A percentile compares a stretch with the other conserved stretches of the same genome.
Evolutionary conservation across 2,329 filamentous ascomycete species (phyloP).

Genomic region (Chrysoporthe austroafricana): DNA sequence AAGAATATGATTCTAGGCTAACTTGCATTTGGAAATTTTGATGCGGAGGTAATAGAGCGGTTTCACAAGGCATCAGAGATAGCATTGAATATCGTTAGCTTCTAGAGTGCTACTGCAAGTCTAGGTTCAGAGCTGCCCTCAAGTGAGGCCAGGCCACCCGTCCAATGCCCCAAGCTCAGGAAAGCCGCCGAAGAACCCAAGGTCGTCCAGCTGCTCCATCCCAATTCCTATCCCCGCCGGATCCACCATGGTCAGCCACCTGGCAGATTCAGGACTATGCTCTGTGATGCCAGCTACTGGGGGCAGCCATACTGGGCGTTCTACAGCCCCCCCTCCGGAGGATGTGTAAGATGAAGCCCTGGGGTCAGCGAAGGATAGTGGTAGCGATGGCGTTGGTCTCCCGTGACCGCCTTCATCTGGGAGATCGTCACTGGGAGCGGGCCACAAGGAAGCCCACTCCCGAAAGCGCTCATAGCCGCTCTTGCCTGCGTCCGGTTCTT

Average conservation of each 20-base stretch:
- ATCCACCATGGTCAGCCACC: slow-evolving; percentile 26
- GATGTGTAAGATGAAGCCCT: not conserved
- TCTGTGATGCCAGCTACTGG: slow-evolving; percentile 7
- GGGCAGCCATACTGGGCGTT: not conserved
- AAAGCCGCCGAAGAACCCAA: slow-evolving; percentile 27
- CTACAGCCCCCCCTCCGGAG: not conserved
- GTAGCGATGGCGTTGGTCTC: not conserved
- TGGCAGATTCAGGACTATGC: slow-evolving; percentile 24
- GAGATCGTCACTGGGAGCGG: not conserved
- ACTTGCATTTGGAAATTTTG: not conserved
- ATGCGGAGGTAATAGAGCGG: not conserved
- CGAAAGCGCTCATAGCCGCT: slow-evolving; percentile 27
- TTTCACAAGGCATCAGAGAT: not conserved
- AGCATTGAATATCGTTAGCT: not conserved
- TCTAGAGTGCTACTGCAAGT: not conserved
- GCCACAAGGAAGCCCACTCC: slow-evolving; percentile 28
- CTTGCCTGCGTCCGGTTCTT: slow-evolving; percentile 20
- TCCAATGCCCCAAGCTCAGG: slow-evolving; percentile 27
- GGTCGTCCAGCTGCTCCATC: slow-evolving; percentile 22
- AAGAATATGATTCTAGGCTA: slow-evolving; percentile 19
- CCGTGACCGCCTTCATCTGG: not conserved
- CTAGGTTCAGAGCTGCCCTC: not conserved
- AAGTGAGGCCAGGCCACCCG: slow-evolving; percentile 22
- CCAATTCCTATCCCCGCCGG: slow-evolving; percentile 9
- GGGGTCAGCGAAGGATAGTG: not conserved